These are phyloP conservation scores for Macrophomina pseudophaseolina DNA, from an alignment of 2,329 filamentous ascomycete genomes.

Conservation along the genomic window DNA sequence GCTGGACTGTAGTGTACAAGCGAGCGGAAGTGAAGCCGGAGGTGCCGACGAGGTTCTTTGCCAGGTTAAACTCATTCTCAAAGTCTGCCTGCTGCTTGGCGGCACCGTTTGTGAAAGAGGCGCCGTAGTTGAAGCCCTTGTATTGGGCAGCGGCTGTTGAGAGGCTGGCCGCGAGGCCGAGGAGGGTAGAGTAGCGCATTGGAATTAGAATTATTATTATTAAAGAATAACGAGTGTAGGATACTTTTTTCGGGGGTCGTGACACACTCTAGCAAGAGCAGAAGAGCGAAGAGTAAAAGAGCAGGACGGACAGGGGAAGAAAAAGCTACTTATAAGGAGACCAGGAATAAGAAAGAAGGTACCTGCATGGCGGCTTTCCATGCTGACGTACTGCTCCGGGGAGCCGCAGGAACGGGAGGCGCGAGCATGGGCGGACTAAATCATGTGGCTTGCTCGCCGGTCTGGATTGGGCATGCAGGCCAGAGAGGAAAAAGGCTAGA, in stretches of 20 bases:
- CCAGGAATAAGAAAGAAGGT: neutral
- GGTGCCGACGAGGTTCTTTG: conserved; percentile 67
- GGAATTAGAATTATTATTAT: neutral
- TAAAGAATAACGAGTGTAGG: conserved; percentile 13
- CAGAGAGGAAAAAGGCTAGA: neutral
- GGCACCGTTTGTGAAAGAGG: conserved; percentile 63
- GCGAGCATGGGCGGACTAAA: neutral
- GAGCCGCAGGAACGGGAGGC: conserved; percentile 20
- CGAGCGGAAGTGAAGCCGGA: conserved; percentile 71
- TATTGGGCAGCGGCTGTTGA: conserved; percentile 42
- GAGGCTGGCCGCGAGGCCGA: conserved; percentile 25
- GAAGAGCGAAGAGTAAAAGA: conserved; percentile 10
- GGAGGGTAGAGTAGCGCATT: conserved; percentile 22
- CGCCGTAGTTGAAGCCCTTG: conserved; percentile 77
- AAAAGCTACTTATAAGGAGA: conserved; percentile 5
- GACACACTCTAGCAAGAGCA: neutral
- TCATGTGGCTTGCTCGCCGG: conserved; percentile 14
- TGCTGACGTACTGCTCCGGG: conserved; percentile 10
- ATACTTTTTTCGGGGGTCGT: neutral
- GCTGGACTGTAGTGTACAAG: conserved; percentile 78
- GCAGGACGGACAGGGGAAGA: neutral
- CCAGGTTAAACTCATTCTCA: conserved; percentile 71
- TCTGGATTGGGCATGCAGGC: neutral
- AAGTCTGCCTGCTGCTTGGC: conserved; percentile 69
- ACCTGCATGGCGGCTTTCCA: conserved; percentile 3